phyloP scores from a whole-genome alignment of 2,329 filamentous ascomycete genomes.

The Cladosporium phlei region DNA sequence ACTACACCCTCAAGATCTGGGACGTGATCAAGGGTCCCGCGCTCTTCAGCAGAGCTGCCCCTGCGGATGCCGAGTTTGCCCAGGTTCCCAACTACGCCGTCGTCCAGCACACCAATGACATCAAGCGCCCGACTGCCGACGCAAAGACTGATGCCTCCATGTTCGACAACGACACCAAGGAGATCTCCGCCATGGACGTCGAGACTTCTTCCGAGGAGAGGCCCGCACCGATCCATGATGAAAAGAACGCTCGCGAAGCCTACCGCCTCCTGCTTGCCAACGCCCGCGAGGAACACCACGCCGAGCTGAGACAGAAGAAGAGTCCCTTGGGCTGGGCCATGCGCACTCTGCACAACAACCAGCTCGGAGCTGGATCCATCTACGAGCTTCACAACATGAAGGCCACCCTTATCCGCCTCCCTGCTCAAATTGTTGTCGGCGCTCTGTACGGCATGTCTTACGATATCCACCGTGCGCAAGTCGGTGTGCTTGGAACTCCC shows the following conservation, averaged over 20 bases:
- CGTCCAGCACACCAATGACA: constrained; percentile 56
- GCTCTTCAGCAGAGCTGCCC: constrained; percentile 49
- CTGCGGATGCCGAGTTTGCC: constrained; percentile 50
- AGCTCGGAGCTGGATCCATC: constrained; percentile 66
- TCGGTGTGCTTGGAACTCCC: constrained; percentile 64
- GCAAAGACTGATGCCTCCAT: constrained; percentile 31
- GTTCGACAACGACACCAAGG: constrained; percentile 9
- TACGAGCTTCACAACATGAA: constrained; percentile 71
- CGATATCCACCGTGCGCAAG: constrained; percentile 74
- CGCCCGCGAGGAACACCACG: constrained; percentile 56
- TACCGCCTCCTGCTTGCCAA: constrained; percentile 61
- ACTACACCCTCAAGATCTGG: constrained; percentile 29
- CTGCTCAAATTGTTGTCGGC: constrained; percentile 60
- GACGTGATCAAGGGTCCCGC: constrained; percentile 33
- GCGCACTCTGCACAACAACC: constrained; percentile 72
- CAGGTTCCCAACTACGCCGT: constrained; percentile 72
- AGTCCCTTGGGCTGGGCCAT: constrained; percentile 80
- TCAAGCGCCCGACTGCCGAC: constrained; percentile 23
- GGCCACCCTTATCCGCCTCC: constrained; percentile 59
- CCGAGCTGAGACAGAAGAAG: constrained; percentile 56
- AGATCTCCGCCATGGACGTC: constrained; percentile 9
- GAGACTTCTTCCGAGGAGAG: constrained; percentile 2
- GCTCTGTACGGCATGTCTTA: constrained; percentile 72
- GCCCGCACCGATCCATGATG: constrained; percentile 18
- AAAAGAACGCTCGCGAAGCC: constrained; percentile 30